These are phyloP conservation scores for Rubia peregrina DNA, from an alignment of 305 asterid genomes.

Conservation along the genomic window DNA sequence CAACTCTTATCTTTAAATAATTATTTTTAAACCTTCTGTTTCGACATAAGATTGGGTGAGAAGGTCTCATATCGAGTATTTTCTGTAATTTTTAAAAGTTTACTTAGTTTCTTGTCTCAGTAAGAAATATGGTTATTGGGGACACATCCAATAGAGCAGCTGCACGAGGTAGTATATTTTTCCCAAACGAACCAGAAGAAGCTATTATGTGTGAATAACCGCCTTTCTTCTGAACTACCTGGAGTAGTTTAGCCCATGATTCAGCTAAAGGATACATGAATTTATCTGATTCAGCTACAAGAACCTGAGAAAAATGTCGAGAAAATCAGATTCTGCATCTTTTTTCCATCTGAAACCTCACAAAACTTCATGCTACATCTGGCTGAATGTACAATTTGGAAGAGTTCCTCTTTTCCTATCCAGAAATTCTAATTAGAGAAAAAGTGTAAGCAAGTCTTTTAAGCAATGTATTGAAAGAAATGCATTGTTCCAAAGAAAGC, in stretches of 20 bases:
- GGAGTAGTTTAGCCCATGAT: slow-evolving; percentile 86
- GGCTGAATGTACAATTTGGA: background rate
- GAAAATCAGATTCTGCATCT: slow-evolving; percentile 1
- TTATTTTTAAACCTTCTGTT: too few relatives aligned
- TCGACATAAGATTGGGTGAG: too few relatives aligned
- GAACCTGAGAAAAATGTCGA: slow-evolving; percentile 43
- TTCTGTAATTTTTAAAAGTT: too few relatives aligned
- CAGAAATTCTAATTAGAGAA: too few relatives aligned
- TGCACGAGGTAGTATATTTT: slow-evolving; percentile 90
- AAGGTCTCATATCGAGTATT: too few relatives aligned
- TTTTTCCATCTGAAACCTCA: background rate
- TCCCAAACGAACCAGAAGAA: slow-evolving; percentile 87
- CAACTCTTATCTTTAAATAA: too few relatives aligned
- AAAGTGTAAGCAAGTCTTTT: background rate
- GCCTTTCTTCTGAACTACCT: slow-evolving; percentile 61
- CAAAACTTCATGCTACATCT: background rate
- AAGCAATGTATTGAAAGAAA: background rate
- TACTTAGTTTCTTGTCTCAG: too few relatives aligned
- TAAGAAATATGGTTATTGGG: slow-evolving; percentile 90
- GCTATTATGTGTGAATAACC: slow-evolving; percentile 75
- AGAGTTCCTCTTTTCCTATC: background rate
- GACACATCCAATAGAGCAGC: slow-evolving; percentile 93
- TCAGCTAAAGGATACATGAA: slow-evolving; percentile 75
- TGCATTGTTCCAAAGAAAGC: background rate
- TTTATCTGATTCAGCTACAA: slow-evolving; percentile 81